phyloP scores from a whole-genome alignment of 1,139 yeast genomes.

The Tardiomyces depauwii region DNA sequence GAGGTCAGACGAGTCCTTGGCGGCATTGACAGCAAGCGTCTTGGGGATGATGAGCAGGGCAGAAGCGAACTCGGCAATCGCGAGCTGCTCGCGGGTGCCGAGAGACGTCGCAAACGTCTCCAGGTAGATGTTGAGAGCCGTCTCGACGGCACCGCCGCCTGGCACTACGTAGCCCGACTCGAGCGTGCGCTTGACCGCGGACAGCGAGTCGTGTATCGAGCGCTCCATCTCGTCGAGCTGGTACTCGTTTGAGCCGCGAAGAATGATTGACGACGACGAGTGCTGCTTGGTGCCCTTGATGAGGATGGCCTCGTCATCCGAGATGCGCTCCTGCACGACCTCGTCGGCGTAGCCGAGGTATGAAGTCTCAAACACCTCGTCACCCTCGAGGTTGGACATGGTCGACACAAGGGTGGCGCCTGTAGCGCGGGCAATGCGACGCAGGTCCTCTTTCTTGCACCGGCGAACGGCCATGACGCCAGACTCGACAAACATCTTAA shows the following conservation, averaged over 20 bases:
- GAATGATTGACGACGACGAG: slow-evolving; percentile 80
- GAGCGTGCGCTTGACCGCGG: slow-evolving; percentile 91
- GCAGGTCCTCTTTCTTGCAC: slow-evolving; percentile 91
- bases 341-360: slow-evolving; percentile 87
- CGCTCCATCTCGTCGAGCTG: slow-evolving; percentile 98
- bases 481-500: slow-evolving; percentile 91
- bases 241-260: slow-evolving; percentile 95
- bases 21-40: slow-evolving; percentile 95
- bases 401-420: slow-evolving; percentile 88
- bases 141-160: slow-evolving; percentile 98
- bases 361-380: slow-evolving; percentile 84
- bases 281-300: slow-evolving; percentile 92
- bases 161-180: slow-evolving; percentile 95
- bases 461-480: slow-evolving; percentile 98
- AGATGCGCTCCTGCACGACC: slow-evolving; percentile 80
- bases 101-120: slow-evolving; percentile 97
- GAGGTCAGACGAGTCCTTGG: slow-evolving; percentile 90
- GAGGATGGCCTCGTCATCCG: slow-evolving; percentile 95
- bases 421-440: slow-evolving; percentile 95
- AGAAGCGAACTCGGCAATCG: slow-evolving; percentile 93
- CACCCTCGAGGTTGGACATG: slow-evolving; percentile 93
- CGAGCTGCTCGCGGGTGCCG: slow-evolving; percentile 95
- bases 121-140: slow-evolving; percentile 87
- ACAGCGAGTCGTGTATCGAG: slow-evolving; percentile 85
- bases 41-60: slow-evolving; percentile 89